Evolutionary conservation across 176 grass and related monocot species (phyloP).

Genomic region (Juncus effusus): DNA sequence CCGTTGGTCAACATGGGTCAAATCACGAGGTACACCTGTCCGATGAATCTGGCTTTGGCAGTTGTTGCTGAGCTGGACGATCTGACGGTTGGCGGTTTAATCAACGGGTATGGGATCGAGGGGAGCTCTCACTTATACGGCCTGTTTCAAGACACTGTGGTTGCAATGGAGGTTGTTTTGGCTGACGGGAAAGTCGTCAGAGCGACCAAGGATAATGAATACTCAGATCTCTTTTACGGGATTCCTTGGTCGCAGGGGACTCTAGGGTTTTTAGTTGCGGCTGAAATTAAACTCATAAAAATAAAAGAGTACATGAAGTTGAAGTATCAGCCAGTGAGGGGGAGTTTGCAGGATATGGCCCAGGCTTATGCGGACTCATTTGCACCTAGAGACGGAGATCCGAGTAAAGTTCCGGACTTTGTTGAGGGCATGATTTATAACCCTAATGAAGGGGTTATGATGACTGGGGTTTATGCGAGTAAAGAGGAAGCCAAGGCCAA

Average conservation of each 20-base stretch:
- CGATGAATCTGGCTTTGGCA: constrained; percentile 71
- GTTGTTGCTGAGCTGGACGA: constrained; percentile 88
- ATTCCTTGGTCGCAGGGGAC: constrained; percentile 95
- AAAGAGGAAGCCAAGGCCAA: constrained; percentile 94
- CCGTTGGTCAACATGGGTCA: constrained; percentile 96
- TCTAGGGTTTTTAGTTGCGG: constrained; percentile 72
- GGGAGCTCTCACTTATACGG: constrained; percentile 94
- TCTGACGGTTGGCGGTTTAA: constrained; percentile 86
- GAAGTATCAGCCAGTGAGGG: constrained; percentile 55
- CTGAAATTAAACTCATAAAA: constrained; percentile 86
- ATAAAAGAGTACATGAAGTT: constrained; percentile 94
- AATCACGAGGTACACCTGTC: constrained; percentile 65
- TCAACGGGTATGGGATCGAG: constrained; percentile 90
- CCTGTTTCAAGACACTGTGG: constrained; percentile 87
- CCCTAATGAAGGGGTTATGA: constrained; percentile 66
- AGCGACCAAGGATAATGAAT: constrained; percentile 87
- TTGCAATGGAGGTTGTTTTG: constrained; percentile 72
- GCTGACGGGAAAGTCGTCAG: constrained; percentile 71
- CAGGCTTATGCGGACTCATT: constrained; percentile 73
- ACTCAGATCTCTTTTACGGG: constrained; percentile 87
- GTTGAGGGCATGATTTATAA: constrained; percentile 86
- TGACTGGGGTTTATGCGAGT: constrained; percentile 88
- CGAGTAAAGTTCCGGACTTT: constrained; percentile 83
- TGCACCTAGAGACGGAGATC: constrained; percentile 69
- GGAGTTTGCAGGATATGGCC: constrained; percentile 51